Base-by-base conservation (phyloP, 1,139 yeast species). In the Candida smagusa region DNA sequence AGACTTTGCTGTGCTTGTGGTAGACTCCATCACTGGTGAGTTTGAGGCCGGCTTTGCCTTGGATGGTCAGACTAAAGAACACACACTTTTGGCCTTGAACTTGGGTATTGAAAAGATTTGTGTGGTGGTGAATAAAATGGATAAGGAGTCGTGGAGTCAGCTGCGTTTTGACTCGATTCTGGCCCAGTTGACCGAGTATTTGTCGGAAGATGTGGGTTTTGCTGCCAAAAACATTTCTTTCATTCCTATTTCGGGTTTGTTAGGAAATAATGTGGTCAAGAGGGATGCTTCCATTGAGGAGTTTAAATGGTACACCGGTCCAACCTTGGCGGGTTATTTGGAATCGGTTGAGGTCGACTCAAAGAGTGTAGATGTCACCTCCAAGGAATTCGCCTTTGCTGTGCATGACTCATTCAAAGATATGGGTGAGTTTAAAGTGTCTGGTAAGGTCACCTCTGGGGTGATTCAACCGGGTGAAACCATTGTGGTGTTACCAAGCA, bases 1-100 rank as follows among this genome's bases (percentile, higher is more conserved):
- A 0, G 94, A 85, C 49, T 62, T 81, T 38, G 92, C 90, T 0
- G 67, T 85, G 23, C 64, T 84, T 31, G 87, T 85, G 8, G 77
- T 85, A 9, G 98, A 94, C 59, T 69, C 95, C 7, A 79, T 84
- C 22, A 74, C 78, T 1, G 86, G 89, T 39, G 96, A 95, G 2
- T 92, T 89, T 61, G 96, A 92, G 63, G 74, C 90, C 4, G 96
- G 97, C 0, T 90, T 92, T 54, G 70, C 77, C 28, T 62, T 83
- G 44, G 89, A 85, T 56, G 98, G 98, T 1, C 97, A 92, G 61
- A 90, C 97, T 0, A 88, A 84, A 53, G 98, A 94, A 58, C 98
- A 94, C 58, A 81, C 96, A 0, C 64, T 88, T 4, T 72, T 94
- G 37, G 95, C 95, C 5, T 76, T 84, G 48, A 82, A 84, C 49